Percentiles rank a stretch among this genome's conserved stretches.
Evolutionary conservation across 352 stramenopile species (phyloP).

Genomic region (Globisporangium megalacanthum): DNA sequence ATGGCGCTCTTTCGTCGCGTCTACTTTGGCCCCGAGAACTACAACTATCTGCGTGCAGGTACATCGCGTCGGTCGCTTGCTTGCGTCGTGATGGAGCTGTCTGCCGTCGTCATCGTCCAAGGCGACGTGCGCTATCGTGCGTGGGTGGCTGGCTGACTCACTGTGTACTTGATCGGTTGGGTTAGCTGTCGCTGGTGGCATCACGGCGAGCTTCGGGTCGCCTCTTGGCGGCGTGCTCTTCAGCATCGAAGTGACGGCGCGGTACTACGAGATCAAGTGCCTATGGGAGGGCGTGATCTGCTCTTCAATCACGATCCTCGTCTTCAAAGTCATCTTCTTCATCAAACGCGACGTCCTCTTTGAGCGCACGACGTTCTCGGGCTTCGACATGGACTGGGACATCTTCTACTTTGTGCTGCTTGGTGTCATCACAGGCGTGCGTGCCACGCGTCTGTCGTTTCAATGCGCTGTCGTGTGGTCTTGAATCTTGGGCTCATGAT

Average conservation of each 20-base stretch:
- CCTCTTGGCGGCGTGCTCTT: slow-evolving; percentile 75
- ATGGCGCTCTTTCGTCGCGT: slow-evolving; percentile 59
- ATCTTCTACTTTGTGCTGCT: slow-evolving; percentile 69
- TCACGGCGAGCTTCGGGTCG: slow-evolving; percentile 78
- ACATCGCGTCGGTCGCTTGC: background rate
- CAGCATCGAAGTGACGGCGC: slow-evolving; percentile 82
- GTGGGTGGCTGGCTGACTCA: background rate
- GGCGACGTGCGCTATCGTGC: background rate
- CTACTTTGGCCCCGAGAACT: slow-evolving; percentile 69
- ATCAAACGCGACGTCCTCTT: slow-evolving; percentile 71
- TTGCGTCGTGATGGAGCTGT: no score
- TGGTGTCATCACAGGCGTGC: slow-evolving; percentile 59
- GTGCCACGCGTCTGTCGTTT: slow-evolving; percentile 6
- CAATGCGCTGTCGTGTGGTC: background rate
- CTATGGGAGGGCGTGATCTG: slow-evolving; percentile 81
- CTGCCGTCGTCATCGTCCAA: no score
- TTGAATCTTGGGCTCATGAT: background rate
- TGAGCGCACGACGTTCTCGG: slow-evolving; percentile 65
- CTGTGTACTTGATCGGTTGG: background rate
- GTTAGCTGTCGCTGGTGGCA: slow-evolving; percentile 60
- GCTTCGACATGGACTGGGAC: slow-evolving; percentile 78
- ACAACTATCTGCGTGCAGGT: slow-evolving; percentile 63
- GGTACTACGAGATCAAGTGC: slow-evolving; percentile 84
- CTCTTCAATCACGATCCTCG: slow-evolving; percentile 70
- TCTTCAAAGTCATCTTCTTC: slow-evolving; percentile 75